phyloP scores from a whole-genome alignment of 2,329 filamentous ascomycete genomes.

The Ceratocystis albifundus region DNA sequence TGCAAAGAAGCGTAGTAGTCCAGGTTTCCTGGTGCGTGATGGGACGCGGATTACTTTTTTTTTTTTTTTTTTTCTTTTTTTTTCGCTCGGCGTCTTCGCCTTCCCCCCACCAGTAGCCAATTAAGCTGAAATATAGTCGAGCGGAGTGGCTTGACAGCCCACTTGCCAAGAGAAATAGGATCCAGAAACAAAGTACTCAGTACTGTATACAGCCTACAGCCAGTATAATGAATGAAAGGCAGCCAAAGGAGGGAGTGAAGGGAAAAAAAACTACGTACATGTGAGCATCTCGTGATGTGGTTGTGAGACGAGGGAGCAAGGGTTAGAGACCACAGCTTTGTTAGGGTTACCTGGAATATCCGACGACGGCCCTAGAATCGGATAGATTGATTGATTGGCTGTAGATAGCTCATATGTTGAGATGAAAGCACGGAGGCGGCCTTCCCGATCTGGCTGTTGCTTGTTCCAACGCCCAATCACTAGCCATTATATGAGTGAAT shows the following conservation, averaged over 20 bases:
- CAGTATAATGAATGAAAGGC: too few species aligned
- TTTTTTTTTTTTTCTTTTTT: too few species aligned
- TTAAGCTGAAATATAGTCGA: background rate
- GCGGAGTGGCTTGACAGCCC: background rate
- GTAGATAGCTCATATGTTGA: background rate
- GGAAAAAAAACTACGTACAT: background rate
- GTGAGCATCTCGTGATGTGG: background rate
- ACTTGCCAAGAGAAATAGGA: background rate
- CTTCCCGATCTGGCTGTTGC: conserved; percentile 5
- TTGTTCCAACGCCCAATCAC: background rate
- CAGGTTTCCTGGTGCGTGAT: background rate
- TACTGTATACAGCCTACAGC: background rate
- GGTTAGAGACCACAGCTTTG: too few species aligned
- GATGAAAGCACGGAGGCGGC: background rate
- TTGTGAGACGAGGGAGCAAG: background rate
- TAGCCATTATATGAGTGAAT: background rate
- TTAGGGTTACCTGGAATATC: too few species aligned
- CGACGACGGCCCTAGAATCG: too few species aligned
- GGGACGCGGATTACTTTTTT: background rate
- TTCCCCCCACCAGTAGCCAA: background rate
- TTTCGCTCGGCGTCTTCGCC: background rate
- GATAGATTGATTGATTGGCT: too few species aligned
- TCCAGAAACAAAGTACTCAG: background rate
- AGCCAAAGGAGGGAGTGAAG: background rate
- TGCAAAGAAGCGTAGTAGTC: background rate